Evolutionary conservation across 257 asterid species (phyloP).

Genomic region (Lycium barbarum): DNA sequence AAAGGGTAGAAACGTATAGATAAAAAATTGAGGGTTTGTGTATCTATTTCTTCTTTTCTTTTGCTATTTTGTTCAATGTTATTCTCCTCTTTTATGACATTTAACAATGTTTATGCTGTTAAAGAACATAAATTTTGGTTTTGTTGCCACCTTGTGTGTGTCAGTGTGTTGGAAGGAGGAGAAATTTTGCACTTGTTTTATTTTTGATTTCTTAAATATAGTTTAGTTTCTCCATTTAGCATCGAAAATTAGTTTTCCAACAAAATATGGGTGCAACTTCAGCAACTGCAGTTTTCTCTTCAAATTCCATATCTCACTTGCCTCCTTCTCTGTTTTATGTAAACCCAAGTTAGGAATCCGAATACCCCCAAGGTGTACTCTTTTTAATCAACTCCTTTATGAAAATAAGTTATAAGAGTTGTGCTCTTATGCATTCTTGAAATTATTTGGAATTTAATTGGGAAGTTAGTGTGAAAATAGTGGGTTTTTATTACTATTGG

Average conservation of each 20-base stretch:
- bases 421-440: background rate
- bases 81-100: too few species aligned
- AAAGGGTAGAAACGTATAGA: too few species aligned
- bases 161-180: too few species aligned
- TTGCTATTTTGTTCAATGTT: too few species aligned
- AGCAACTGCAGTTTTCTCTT: slow-evolving; percentile 18
- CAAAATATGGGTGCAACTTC: slow-evolving; percentile 21
- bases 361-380: background rate
- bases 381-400: background rate
- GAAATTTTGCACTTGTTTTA: too few species aligned
- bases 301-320: slow-evolving; percentile 18
- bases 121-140: too few species aligned
- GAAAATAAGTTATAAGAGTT: background rate
- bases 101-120: too few species aligned
- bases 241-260: background rate
- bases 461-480: background rate
- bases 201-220: too few species aligned
- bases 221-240: too few species aligned
- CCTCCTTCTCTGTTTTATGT: slow-evolving; percentile 20
- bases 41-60: too few species aligned
- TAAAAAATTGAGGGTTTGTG: too few species aligned
- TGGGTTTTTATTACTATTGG: background rate
- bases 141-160: too few species aligned
- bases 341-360: background rate
- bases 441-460: background rate